phyloP scores from a whole-genome alignment of 257 asterid genomes.

The Ehretia macrophylla region DNA sequence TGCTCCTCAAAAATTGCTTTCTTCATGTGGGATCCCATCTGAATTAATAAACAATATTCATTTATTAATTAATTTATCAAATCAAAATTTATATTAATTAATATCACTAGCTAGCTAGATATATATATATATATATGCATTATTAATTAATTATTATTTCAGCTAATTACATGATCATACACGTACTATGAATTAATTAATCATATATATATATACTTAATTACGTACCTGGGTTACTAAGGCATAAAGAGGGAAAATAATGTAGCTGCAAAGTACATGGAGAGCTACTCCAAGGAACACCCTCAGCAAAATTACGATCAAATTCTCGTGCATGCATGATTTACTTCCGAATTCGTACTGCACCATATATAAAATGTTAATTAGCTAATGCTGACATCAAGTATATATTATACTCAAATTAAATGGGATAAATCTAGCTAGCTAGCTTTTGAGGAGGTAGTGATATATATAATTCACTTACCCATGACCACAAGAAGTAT shows the following conservation, averaged over 20 bases:
- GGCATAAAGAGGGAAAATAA: slow-evolving; percentile 64
- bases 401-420: no score
- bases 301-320: slow-evolving; percentile 33
- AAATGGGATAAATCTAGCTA: no score
- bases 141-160: no score
- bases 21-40: slow-evolving; percentile 76
- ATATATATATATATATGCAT: no score
- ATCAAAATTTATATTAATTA: no score
- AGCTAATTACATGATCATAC: no score
- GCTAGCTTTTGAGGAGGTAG: neutral
- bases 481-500: slow-evolving; percentile 72
- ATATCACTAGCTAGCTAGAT: no score
- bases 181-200: no score
- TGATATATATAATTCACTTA: slow-evolving; percentile 21
- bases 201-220: no score
- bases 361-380: slow-evolving; percentile 11
- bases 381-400: no score
- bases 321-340: slow-evolving; percentile 55
- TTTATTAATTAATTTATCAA: no score
- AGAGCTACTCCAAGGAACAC: slow-evolving; percentile 50
- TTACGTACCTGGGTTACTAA: slow-evolving; percentile 53
- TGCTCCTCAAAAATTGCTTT: slow-evolving; percentile 62
- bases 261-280: slow-evolving; percentile 57
- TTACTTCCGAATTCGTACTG: slow-evolving; percentile 63
- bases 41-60: no score